Percentiles rank a stretch among this genome's conserved stretches.
Conservation (phyloP, 129 eudicot genomes). For the Lactuca sativa region DNA sequence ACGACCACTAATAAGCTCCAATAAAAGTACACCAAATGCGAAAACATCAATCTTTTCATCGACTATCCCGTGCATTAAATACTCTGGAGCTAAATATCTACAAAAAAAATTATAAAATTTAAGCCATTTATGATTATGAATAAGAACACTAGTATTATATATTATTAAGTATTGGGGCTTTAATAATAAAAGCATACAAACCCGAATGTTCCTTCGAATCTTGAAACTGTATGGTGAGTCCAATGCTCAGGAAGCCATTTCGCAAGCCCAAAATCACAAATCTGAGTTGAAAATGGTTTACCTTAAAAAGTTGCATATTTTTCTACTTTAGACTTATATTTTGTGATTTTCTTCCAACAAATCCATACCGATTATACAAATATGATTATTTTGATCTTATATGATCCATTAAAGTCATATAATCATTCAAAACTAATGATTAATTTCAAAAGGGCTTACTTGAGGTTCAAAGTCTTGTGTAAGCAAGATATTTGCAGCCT, state of each 20-base stretch:
- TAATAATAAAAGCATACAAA: slow-evolving; percentile 26
- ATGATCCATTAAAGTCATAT: no score
- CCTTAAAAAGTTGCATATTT: slow-evolving; percentile 26
- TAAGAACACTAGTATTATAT: slow-evolving; percentile 8
- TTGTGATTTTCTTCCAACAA: not conserved
- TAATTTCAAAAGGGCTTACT: slow-evolving; percentile 36
- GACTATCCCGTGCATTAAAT: slow-evolving; percentile 89
- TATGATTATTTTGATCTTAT: not conserved
- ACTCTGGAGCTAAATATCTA: slow-evolving; percentile 97
- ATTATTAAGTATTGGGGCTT: not conserved
- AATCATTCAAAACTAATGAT: not conserved
- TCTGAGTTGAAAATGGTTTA: slow-evolving; percentile 45
- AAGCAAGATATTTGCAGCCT: slow-evolving; percentile 93
- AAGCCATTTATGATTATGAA: not conserved
- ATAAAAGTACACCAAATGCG: slow-evolving; percentile 81
- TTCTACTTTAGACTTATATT: not conserved
- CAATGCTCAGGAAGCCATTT: slow-evolving; percentile 96
- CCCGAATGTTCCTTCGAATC: slow-evolving; percentile 97
- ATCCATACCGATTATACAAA: no score
- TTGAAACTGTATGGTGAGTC: slow-evolving; percentile 76
- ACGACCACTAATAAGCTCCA: slow-evolving; percentile 91
- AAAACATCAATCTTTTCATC: slow-evolving; percentile 91
- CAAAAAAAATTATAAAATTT: slow-evolving; percentile 5
- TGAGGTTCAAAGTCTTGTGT: slow-evolving; percentile 81
- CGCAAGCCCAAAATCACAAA: slow-evolving; percentile 93